Evolutionary conservation across 176 grass and related monocot genomes (phyloP), one percentile per base, ranked within the genome.

Genomic region (Bonia amplexicaulis): DNA sequence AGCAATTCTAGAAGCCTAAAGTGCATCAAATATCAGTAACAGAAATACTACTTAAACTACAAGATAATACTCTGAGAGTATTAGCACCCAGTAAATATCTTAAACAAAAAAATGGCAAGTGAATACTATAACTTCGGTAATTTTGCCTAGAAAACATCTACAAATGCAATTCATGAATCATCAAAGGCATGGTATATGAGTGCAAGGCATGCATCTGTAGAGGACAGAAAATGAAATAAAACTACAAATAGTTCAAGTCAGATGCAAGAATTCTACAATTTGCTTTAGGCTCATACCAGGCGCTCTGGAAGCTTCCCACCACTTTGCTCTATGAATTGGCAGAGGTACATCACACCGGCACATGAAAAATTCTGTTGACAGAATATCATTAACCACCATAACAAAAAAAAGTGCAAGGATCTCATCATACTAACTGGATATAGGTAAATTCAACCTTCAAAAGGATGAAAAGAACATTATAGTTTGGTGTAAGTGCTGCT

Each of bases 301-400:
- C 73, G 90, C 58, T 97, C 92, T 0, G 95, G 95, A 71, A 97
- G 90, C 84, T 94, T 94, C 65, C 95, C 92, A 90, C 95, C 92
- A 89, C 86, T 97, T 66, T 93, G 88, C 79, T 97, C 95, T 66
- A 94, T 92, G 87, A 94, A 97, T 84, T 94, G 92, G 82, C 92
- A 97, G 40, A 97, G 95, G 71, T 97, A 97, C 95, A 97, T 97
- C 53, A 97, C 92, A 84, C 95, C 95, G 19, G 90, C 89, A 62
- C 88, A 94, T 68, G 95, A 94, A 78, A 94, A 93, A 53, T 97
- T 94, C 95, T 97, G 86, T 79, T 78, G 72, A 73, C 13, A 90
- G 10, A 85, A 69, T 53, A 74, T 33, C 17, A 75, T 88, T 41
- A 77, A 52, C 58, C 49, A 85, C 53, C 3, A 58, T 76, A 70